Base-by-base conservation (phyloP, 1,284 basidiomycete genomes). In the Heterobasidion parviporum region DNA sequence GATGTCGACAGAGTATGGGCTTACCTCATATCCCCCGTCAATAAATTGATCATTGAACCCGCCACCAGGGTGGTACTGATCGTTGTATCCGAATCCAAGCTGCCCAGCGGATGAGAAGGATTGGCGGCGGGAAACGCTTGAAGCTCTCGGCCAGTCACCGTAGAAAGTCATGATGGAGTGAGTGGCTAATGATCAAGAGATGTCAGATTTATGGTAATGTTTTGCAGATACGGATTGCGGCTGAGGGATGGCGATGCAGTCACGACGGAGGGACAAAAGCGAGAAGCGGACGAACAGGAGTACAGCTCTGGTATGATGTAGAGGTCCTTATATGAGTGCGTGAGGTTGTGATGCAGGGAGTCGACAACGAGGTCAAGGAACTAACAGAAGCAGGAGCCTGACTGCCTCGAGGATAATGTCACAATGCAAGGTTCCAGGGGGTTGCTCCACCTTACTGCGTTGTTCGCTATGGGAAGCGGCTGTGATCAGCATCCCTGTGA, bases 21-120 rank as follows among this genome's bases (percentile, higher is more conserved):
- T 61, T 55, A 61, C 60, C 60, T 61, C 60, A 18, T 18, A 55
- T 36, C 53, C 43, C 36, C 6, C 43, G 32, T 41, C 56, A 32
- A 51, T 32, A n/a, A 50, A 60, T 9, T 45, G 38, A 33, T 60
- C 56, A 50, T 38, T 44, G 45, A 52, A 57, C 15, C 55, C 47
- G 8, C 47, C 60, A 50, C 26, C 49, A 15, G 38, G 52, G 52
- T 50, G 50, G 41, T 38, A 60, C 44, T 34, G 44, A 10, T 60
- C 59, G 10, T 33, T 50, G 43, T 54, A 57, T 12, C 43, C 46
- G 41, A 34, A 36, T 3, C 49, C 49, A 50, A 50, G 14, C 34
- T 48, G 46, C 46, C 26, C 46, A 16, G n/a, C 10, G 46, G 57
- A 12, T 15, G 16, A 16, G 7, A 48, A 48, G 10, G 46, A 48